These are phyloP conservation scores for Claviceps purpurea DNA, from an alignment of 2,329 filamentous ascomycete species.

Conservation along the genomic window DNA sequence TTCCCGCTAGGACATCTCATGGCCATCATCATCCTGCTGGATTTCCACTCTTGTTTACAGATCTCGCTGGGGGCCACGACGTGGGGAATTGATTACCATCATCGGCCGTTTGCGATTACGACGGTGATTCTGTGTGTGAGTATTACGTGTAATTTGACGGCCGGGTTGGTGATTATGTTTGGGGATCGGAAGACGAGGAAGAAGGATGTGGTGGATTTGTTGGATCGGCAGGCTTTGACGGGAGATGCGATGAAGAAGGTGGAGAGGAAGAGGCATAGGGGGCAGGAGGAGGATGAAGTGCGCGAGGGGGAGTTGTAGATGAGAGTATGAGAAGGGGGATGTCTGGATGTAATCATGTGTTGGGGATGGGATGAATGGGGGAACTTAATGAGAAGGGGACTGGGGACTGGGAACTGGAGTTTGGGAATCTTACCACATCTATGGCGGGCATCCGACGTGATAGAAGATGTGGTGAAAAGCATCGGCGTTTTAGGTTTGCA, in stretches of 20 bases:
- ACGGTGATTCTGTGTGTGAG: slow-evolving; percentile 70
- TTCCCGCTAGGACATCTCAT: slow-evolving; percentile 65
- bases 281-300: background rate
- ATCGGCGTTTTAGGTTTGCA: no score
- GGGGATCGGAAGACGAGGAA: slow-evolving; percentile 68
- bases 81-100: slow-evolving; percentile 62
- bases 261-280: slow-evolving; percentile 13
- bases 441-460: no score
- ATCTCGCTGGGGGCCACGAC: slow-evolving; percentile 67
- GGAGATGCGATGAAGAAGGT: slow-evolving; percentile 37
- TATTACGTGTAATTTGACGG: slow-evolving; percentile 64
- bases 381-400: no score
- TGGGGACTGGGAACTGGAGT: no score
- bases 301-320: background rate
- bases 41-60: slow-evolving; percentile 68
- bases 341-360: no score
- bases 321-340: no score
- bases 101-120: slow-evolving; percentile 58
- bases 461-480: no score
- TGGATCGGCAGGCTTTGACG: slow-evolving; percentile 67
- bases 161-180: slow-evolving; percentile 61
- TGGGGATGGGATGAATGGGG: no score
- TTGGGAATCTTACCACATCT: no score
- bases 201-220: slow-evolving; percentile 69
- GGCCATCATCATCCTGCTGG: slow-evolving; percentile 64